phyloP scores from a whole-genome alignment of 768 basidiomycete genomes.

The Panaeolus cyanescens region DNA sequence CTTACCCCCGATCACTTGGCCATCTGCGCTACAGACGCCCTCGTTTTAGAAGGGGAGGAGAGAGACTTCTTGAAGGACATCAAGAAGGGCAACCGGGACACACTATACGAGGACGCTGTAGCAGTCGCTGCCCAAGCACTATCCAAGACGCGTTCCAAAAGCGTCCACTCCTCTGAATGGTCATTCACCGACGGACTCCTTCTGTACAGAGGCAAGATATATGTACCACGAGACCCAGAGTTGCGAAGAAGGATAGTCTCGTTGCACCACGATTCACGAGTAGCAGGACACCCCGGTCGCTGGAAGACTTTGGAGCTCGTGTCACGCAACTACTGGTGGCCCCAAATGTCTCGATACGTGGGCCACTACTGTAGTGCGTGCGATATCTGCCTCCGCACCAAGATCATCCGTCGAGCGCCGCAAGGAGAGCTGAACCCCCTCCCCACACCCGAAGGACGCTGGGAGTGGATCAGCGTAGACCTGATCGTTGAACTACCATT shows the following conservation, averaged over 20 bases:
- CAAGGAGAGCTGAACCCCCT: slow-evolving; percentile 18
- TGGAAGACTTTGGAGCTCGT: background rate
- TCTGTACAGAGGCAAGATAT: slow-evolving; percentile 6
- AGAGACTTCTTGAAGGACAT: background rate
- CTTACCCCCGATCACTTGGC: slow-evolving; percentile 8
- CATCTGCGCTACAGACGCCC: background rate
- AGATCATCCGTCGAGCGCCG: slow-evolving; percentile 28
- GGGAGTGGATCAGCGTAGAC: too few relatives aligned
- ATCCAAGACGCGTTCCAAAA: background rate
- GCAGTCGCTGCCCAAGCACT: background rate
- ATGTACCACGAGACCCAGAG: slow-evolving; percentile 12
- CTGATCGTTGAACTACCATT: slow-evolving; percentile 33
- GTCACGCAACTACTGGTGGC: background rate
- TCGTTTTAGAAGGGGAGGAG: background rate
- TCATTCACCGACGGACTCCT: background rate
- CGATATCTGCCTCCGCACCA: slow-evolving; percentile 29
- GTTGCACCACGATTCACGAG: slow-evolving; percentile 16
- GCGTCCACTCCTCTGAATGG: background rate
- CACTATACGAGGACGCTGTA: background rate
- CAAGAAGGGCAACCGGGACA: background rate
- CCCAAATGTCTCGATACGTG: slow-evolving; percentile 25
- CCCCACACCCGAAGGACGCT: slow-evolving; percentile 17
- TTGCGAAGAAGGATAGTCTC: slow-evolving; percentile 7
- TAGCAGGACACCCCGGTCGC: slow-evolving; percentile 35
- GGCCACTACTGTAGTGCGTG: too few relatives aligned